Base-by-base conservation (phyloP, 1,139 yeast species). In the Protomyces arabidopsidicola region DNA sequence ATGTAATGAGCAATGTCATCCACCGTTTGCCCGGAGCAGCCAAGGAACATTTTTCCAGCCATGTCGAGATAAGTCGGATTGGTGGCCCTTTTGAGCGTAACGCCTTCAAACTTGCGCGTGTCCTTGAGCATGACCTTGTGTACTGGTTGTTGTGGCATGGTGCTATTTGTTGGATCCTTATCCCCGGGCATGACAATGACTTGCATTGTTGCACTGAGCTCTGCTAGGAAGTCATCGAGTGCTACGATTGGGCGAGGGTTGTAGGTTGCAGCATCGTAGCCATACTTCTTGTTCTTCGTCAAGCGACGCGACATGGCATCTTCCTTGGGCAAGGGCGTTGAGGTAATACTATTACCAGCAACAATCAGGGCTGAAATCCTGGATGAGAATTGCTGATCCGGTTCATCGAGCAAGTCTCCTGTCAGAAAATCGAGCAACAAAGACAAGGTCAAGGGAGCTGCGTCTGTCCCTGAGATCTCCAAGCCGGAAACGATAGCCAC, bases 131-230 rank as follows among this genome's bases (percentile, higher is more conserved):
- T 78, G 0, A 96, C 86, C 65, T 79, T 79, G 72, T 93, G 97
- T 16, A 93, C 74, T 2, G 96, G 88, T 72, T 88, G 97, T 74
- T 93, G 98, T 0, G 99, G 99, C 67, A 90, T 75, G 64, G 95
- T 83, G 18, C 82, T 77, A 68, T 88, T 96, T 8, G 90, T 85
- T 0, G 97, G 96, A 73, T 93, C 99, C 6, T 79, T 75, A 3
- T 77, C 80, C 3, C 98, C 98, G 0, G 98, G 97, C 85, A 93
- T 81, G 2, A 95, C 72, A 45, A 86, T 82, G 4, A 91, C 84
- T 0, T 95, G 87, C 20, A 90, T 75, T 3, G 86, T 78, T 9
- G 79, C 74, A 2, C 85, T 75, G 2, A 89, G 67, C n/a, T 86
- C 87, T 2, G 78, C 74, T 5, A 91, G 69, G 69, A 86, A 84